phyloP scores from a whole-genome alignment of 2,329 filamentous ascomycete genomes.

The Botrytis hyacinthi region DNA sequence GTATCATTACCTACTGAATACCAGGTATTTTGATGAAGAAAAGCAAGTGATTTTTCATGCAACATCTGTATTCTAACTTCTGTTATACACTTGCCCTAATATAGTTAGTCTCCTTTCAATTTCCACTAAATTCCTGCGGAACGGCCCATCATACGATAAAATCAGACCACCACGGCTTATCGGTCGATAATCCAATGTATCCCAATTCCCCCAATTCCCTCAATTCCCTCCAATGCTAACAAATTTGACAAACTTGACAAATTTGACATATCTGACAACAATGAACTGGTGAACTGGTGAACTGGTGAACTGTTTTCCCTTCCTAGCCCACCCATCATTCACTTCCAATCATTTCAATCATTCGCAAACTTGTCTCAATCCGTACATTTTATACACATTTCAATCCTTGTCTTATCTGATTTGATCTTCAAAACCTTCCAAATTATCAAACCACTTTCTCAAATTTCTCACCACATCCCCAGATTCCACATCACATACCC shows the following conservation, averaged over 20 bases:
- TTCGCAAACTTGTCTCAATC: background rate
- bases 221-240: background rate
- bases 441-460: slow-evolving; percentile 14
- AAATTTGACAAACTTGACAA: no score
- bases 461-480: background rate
- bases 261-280: no score
- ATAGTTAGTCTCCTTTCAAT: background rate
- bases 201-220: background rate
- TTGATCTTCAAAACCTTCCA: background rate
- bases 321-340: no score
- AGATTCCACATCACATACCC: background rate
- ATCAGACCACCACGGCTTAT: slow-evolving; percentile 9
- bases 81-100: background rate
- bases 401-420: background rate
- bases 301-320: background rate
- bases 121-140: background rate
- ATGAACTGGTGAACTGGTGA: background rate
- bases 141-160: slow-evolving; percentile 13
- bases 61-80: background rate
- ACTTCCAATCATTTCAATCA: background rate
- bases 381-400: background rate
- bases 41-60: background rate
- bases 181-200: background rate
- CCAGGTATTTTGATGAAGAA: background rate
- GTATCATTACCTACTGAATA: background rate